These are phyloP conservation scores for Testicularia cyperi DNA, from an alignment of 1,284 basidiomycete genomes.

Conservation along the genomic window DNA sequence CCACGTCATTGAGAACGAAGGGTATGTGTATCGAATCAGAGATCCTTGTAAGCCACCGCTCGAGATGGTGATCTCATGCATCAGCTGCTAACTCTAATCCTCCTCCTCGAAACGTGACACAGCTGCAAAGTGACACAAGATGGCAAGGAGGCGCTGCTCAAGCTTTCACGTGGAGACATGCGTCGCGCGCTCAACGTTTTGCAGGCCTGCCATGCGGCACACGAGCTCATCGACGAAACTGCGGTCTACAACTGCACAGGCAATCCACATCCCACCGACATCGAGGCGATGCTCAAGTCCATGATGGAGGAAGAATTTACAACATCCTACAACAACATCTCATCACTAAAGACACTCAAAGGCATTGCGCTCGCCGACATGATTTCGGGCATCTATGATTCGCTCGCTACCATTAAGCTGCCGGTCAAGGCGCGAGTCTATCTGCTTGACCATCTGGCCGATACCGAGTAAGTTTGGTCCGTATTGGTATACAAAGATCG, in stretches of 20 bases:
- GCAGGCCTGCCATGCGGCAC: conserved; percentile 96
- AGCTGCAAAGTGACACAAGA: conserved; percentile 85
- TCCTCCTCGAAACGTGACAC: too few relatives aligned
- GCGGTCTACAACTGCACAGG: conserved; percentile 97
- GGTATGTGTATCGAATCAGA: too few relatives aligned
- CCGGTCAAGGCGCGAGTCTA: conserved; percentile 84
- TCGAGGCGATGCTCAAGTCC: conserved; percentile 86
- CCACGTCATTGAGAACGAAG: conserved; percentile 79
- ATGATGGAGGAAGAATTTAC: conserved; percentile 98
- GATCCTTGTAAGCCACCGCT: too few relatives aligned
- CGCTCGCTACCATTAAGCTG: conserved; percentile 80
- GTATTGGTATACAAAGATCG: too few relatives aligned
- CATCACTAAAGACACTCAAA: conserved; percentile 80
- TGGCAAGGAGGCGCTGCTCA: conserved; percentile 84
- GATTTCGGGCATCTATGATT: conserved; percentile 89
- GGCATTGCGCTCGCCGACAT: conserved; percentile 94
- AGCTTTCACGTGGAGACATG: conserved; percentile 95
- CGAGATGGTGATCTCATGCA: too few relatives aligned
- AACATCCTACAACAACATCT: conserved; percentile 83
- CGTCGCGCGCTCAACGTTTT: conserved; percentile 91
- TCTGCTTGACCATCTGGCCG: conserved; percentile 77
- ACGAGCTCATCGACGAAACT: conserved; percentile 78
- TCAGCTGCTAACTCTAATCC: too few relatives aligned
- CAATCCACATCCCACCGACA: conserved; percentile 89
- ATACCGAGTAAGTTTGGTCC: conserved; percentile 84